phyloP scores from a whole-genome alignment of 2,329 filamentous ascomycete species.

The Pseudogymnoascus destructans region DNA sequence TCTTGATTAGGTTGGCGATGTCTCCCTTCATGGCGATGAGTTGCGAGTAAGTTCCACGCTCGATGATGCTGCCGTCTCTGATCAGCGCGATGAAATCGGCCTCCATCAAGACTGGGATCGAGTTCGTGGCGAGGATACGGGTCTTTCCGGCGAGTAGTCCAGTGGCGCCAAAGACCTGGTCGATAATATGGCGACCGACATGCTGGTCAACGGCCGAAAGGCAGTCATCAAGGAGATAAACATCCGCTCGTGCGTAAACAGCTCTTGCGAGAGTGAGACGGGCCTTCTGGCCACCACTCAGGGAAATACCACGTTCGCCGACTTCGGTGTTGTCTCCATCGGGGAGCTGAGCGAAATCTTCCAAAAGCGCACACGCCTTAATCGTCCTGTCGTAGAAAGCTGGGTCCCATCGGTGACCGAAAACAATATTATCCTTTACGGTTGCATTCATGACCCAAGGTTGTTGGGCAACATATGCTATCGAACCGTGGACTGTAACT shows the following conservation, averaged over 20 bases:
- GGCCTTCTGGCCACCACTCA: slow-evolving; percentile 93
- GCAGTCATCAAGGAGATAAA: slow-evolving; percentile 89
- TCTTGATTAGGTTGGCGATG: slow-evolving; percentile 71
- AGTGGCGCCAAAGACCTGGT: slow-evolving; percentile 77
- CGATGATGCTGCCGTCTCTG: slow-evolving; percentile 68
- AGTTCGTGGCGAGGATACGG: slow-evolving; percentile 85
- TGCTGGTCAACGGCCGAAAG: slow-evolving; percentile 97
- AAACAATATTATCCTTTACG: slow-evolving; percentile 93
- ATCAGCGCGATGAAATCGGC: slow-evolving; percentile 81
- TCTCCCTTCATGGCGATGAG: slow-evolving; percentile 89
- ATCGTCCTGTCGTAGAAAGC: slow-evolving; percentile 90
- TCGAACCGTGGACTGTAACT: slow-evolving; percentile 66
- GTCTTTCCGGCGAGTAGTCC: slow-evolving; percentile 79
- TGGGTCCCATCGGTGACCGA: slow-evolving; percentile 87
- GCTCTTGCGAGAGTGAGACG: slow-evolving; percentile 83
- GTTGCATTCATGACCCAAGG: slow-evolving; percentile 97
- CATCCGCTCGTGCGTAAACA: slow-evolving; percentile 91
- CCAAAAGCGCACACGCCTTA: slow-evolving; percentile 75
- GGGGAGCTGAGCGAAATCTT: slow-evolving; percentile 84
- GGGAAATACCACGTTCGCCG: slow-evolving; percentile 87
- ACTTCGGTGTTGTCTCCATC: slow-evolving; percentile 96
- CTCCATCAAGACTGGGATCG: slow-evolving; percentile 79
- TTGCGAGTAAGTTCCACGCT: slow-evolving; percentile 82
- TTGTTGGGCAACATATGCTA: slow-evolving; percentile 86
- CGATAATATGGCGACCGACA: slow-evolving; percentile 86